Evolutionary conservation across 306 rosid genomes (phyloP), one percentile per base, ranked within the genome.

Genomic region (Sophora flavescens): DNA sequence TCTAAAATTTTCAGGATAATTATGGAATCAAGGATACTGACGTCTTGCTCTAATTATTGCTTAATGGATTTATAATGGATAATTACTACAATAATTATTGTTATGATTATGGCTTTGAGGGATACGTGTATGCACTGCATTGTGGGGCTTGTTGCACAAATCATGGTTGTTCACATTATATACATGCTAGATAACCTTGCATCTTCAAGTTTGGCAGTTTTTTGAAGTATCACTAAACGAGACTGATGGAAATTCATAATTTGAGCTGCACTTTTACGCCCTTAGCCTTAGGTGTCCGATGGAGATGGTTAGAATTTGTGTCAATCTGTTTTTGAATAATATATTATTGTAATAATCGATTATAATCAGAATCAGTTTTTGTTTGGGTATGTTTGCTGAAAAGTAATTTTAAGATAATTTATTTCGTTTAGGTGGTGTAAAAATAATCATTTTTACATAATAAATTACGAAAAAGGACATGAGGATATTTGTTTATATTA

Each of bases 21-120:
- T 75, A 75, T 79, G 86, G 70, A 68, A 68, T 63, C 60, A 62
- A 79, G n/a, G 72, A 72, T 9, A 63, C 70, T 72, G 74, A 77
- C 77, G 67, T 80, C 51, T 13, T 77, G 73, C 56, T 53, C 38
- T 3, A 45, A 45, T 50, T 63, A 45, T 50, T 63, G 53, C 44
- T 54, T 74, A 57, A 11, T 39, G 61, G 51, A 78, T 11, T 51
- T 17, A 28, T 57, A 38, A 68, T 64, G 83, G 71, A 74, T 70
- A 60, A 8, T 57, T 64, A 41, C 72, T 36, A 53, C 38, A 60
- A 78, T 39, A 38, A 69, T 48, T 50, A 61, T 17, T 33, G 38
- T 63, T 54, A 53, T 81, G 32, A 61, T 71, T 76, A 50, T 17
- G 75, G 62, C 12, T 36, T 75, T 76, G 5, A 32, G n/a, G 64